Evolutionary conservation across 1,284 basidiomycete genomes (phyloP), one percentile per base, ranked within the genome.

Genomic region (Chondrostereum purpureum): DNA sequence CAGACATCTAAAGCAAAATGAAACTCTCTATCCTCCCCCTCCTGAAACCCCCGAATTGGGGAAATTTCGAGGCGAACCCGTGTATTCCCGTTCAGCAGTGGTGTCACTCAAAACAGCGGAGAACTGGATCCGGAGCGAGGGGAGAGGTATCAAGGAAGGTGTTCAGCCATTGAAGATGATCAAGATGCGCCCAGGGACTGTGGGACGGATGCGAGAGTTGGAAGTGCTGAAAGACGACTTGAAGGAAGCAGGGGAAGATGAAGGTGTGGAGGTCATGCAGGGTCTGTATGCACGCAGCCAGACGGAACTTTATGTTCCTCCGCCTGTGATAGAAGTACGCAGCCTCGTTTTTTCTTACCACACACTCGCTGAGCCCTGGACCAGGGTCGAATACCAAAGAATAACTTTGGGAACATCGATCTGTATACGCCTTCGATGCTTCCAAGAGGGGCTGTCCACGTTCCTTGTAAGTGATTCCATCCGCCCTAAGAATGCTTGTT

Each of bases 351-450:
- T 34, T 42, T 43, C 19, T 52, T 31, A 35, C 38, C 6, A 12
- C 41, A 40, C 18, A 44, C 21, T 43, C 41, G 40, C 51, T 50
- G 39, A 51, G 43, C 55, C 52, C 51, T 21, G 33, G 36, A 35
- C 50, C 43, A 97, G 88, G 95, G 96, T 16, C 81, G 80, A 59
- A 80, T 99, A 31, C 93, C 93, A 3, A 94, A 88, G 65, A 99
- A 99, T 57, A 80, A 86, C 50, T 99, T 96, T 61, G 96, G 96
- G 16, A 98, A 98, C 61, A 89, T 99, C 51, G 95, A 99, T 66
- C 68, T 99, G 20, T 99, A 96, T 62, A 89, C 90, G 4, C 88
- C 92, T 18, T 85, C 88, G 1, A 99, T 99, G 95, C 74, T 99
- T 18, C 96, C 96, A 0, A 68, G 66, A 43, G 95, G 95, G 12